Base-by-base conservation (phyloP, 1,139 yeast species). In the Candida pseudocylindracea region DNA sequence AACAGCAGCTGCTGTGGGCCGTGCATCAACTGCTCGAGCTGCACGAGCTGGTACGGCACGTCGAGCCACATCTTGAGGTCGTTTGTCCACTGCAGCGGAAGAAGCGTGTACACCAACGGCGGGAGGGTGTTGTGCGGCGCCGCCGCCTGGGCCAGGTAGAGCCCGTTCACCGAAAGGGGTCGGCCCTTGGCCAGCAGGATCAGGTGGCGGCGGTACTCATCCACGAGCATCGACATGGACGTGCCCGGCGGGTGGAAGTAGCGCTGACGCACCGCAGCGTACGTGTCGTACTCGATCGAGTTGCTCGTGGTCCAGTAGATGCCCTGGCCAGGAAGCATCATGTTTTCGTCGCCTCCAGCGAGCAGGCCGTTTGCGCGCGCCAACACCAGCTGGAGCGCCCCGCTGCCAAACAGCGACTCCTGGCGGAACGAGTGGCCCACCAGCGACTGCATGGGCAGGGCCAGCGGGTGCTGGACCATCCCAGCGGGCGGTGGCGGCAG, bases 1-100 rank as follows among this genome's bases (percentile, higher is more conserved):
- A 15, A 15, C 20, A 15, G 20, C 20, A 15, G 20, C 20, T 15
- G 20, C 6, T 15, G 20, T 15, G 20, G 20, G 6, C 20, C 20
- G 20, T 15, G 20, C 20, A 15, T 15, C 20, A 15, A 15, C 20
- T 4, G 20, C 20, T 49, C 52, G 31, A 59, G 45, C 34, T 54
- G 53, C 39, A 60, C 66, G 30, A 60, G 43, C 35, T 60, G 61
- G 39, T 57, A 54, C 34, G 60, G 67, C 32, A 60, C 43, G 40
- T 60, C 67, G 28, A 60, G 51, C 60, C 59, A 58, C 29, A 59
- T 42, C 35, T 57, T 57, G 31, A 60, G 48, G 37, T 60, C 66
- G 39, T 60, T 60, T 7, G 61, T 42, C 30, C 60, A 43, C 34
- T 54, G 54, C 10, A 61, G 60, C 15, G 60, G 43, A 31, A 52